Base-by-base conservation (phyloP, 1,139 yeast species). In the Saccharomyces hybrid region DNA sequence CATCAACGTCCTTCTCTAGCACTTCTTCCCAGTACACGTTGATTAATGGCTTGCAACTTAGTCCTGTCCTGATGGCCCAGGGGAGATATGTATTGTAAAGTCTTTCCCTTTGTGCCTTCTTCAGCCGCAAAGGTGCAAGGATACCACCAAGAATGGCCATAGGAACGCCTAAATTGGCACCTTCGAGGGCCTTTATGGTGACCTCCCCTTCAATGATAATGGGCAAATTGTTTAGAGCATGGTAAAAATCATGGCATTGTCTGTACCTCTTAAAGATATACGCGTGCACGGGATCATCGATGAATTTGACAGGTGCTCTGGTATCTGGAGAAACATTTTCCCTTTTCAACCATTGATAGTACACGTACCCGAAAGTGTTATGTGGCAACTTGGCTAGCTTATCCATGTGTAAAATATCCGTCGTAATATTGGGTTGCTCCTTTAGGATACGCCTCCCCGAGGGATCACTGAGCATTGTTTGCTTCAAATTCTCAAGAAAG, bases 201-300 rank as follows among this genome's bases (percentile, higher is more conserved):
- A 93, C 86, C 68, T 93, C 99, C 16, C 99, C 99, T 66, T 93
- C 99, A 62, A 95, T 82, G 47, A 88, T 85, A 48, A 91, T 88
- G 0, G 98, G 98, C 53, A 89, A 77, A 7, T 96, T 95, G 0
- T 96, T 86, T 44, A 93, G 78, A 1, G 98, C 89, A 69, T 93
- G 99, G 67, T 90, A 93, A 65, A 93, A 93, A 69, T 93, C 99
- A 65, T 93, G 99, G 67, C 97, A 91, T 68, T 93, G 98, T 53
- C 99, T 80, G 70, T 93, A 93, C 60, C 99, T 75, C 69, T 90
- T 95, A 76, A 83, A 89, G 16, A 93, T 86, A 66, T 86, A 93
- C 0, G 97, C 97, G 64, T 90, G 80, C 65, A 89, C 96, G 47
- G 88, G 95, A 67, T 93, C 90, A 61, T 88, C 95, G 47, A 93